phyloP scores from a whole-genome alignment of 2,329 filamentous ascomycete genomes.

The Hypoxylon rubiginosum region DNA sequence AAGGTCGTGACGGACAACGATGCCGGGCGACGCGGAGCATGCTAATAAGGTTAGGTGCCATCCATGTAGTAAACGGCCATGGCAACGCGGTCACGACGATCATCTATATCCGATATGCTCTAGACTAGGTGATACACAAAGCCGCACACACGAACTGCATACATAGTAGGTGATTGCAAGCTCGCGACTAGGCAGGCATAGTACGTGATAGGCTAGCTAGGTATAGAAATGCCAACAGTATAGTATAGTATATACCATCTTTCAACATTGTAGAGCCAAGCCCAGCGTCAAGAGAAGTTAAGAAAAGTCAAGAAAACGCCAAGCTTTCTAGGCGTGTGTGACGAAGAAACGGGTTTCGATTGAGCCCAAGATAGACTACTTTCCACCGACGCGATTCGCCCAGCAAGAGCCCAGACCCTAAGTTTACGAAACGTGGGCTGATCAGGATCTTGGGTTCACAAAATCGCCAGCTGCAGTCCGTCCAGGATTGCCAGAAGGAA shows the following conservation, averaged over 20 bases:
- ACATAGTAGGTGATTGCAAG: background rate
- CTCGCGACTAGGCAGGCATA: too few relatives aligned
- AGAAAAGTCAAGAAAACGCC: slow-evolving; percentile 43
- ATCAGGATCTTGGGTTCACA: slow-evolving; percentile 38
- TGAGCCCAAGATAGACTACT: slow-evolving; percentile 14
- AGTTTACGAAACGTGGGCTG: slow-evolving; percentile 35
- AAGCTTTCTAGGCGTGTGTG: slow-evolving; percentile 30
- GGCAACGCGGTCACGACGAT: background rate
- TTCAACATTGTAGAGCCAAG: slow-evolving; percentile 19
- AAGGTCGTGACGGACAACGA: background rate
- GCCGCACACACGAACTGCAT: background rate
- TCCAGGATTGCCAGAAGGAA: slow-evolving; percentile 19
- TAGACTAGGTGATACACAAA: background rate
- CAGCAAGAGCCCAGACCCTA: slow-evolving; percentile 27
- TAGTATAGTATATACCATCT: background rate
- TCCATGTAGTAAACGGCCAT: background rate
- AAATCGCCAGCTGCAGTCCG: slow-evolving; percentile 21
- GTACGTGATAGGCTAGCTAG: background rate
- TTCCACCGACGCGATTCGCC: slow-evolving; percentile 26
- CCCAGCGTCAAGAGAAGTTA: too few relatives aligned
- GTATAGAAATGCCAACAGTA: slow-evolving; percentile 16
- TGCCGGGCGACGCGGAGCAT: slow-evolving; percentile 1
- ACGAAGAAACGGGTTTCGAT: slow-evolving; percentile 25
- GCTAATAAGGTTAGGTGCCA: slow-evolving; percentile 1
- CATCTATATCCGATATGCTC: background rate